A percentile compares a stretch with the other conserved stretches of the same genome.
Evolutionary conservation across 371 early-diverging fungal genomes (phyloP).

Genomic region (Choanephora cucurbitarum): DNA sequence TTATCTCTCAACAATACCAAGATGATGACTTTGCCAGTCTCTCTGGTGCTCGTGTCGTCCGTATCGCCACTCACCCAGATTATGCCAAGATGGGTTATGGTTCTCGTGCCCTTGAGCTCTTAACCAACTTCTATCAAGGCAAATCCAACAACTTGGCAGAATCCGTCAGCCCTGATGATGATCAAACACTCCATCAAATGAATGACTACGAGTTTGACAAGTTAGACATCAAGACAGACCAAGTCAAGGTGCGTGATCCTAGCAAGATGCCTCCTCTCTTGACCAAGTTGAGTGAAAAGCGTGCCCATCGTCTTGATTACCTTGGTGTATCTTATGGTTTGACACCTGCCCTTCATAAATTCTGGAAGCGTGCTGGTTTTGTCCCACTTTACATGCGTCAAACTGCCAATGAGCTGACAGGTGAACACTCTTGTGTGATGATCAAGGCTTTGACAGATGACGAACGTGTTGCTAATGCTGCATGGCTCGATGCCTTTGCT

Average conservation of each 20-base stretch:
- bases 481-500: constrained; percentile 81
- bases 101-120: constrained; percentile 78
- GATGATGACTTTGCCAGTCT: constrained; percentile 95
- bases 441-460: constrained; percentile 72
- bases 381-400: constrained; percentile 96
- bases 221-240: constrained; percentile 73
- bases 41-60: constrained; percentile 98
- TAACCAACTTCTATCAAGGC: constrained; percentile 89
- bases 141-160: constrained; percentile 75
- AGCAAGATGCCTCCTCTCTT: constrained; percentile 89
- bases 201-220: constrained; percentile 66
- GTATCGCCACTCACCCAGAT: constrained; percentile 99
- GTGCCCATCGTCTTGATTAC: constrained; percentile 85
- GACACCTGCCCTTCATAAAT: constrained; percentile 88
- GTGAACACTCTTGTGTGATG: constrained; percentile 98
- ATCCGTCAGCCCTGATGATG: constrained; percentile 36
- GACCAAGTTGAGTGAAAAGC: constrained; percentile 79
- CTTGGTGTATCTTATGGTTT: constrained; percentile 98
- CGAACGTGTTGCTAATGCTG: constrained; percentile 53
- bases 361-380: constrained; percentile 95
- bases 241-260: constrained; percentile 84
- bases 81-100: constrained; percentile 99
- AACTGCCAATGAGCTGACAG: constrained; percentile 96
- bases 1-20: constrained; percentile 94
- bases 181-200: constrained; percentile 52